Base-by-base conservation (phyloP, 257 asterid species). In the Prunella vulgaris region DNA sequence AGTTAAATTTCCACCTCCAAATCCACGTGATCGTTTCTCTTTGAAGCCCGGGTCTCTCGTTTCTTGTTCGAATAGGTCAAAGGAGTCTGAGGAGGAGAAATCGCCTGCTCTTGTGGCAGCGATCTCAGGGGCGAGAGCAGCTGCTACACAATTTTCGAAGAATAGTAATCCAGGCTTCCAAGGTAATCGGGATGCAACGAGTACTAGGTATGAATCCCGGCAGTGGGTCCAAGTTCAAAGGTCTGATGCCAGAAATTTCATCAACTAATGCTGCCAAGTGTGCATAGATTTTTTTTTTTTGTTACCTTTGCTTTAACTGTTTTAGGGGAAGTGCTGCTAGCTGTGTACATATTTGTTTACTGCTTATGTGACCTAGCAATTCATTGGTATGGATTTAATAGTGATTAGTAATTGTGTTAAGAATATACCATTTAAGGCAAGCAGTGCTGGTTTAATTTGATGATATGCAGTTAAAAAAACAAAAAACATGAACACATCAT, bases 141-240 rank as follows among this genome's bases (percentile, higher is more conserved):
- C 96, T 42, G 96, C 98, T 24, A 84, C 89, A 2, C 98, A 89
- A 54, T 92, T 82, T 71, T 77, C 92, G 0, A 92, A 77, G 81
- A 72, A 60, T 2, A 63, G 46, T 53, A 60, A 59, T 24, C 71
- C 12, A 75, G 46, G 53, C 64, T 74, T 59, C 25, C 61, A 7
- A 7, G 59, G 5, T 15, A 25, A 35, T 8, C 22, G 9, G 73
- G 56, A 56, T 74, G 67, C 10, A 37, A 32, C 5, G 60, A 61
- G 57, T 74, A 71, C 83, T 3, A 74, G 82, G 76, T 60, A 49
- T 8, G 66, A 32, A 7, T 57, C 76, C 22, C 53, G 58, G 32
- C 67, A 66, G 9, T 5, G 14, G 56, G 52, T 33, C 63, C 68
- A 9, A 10, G 61, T 42, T 65, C 72, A 30, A 22, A 49, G 33